Percentiles rank a stretch among this genome's conserved stretches.
Conservation (phyloP, 2,329 filamentous ascomycete species). For the Diaporthe helianthi region DNA sequence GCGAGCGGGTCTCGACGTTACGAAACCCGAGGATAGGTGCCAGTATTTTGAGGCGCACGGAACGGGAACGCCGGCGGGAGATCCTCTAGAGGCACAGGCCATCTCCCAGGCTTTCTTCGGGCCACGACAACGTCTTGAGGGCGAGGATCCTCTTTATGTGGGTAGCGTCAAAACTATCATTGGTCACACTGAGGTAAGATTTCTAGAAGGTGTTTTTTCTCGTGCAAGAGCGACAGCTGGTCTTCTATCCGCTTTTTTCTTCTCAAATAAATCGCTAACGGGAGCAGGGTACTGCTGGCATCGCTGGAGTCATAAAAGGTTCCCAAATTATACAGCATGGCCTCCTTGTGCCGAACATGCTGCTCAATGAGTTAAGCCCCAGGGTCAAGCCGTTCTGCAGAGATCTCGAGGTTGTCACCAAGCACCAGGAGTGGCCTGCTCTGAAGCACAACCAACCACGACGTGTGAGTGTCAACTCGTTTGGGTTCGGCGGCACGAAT, state of each 20-base stretch:
- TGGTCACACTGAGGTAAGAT: conserved; percentile 57
- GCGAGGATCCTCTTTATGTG: conserved; percentile 36
- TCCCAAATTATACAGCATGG: conserved; percentile 46
- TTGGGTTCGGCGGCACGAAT: too few relatives aligned
- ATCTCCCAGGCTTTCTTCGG: too few relatives aligned
- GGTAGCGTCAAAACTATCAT: conserved; percentile 45
- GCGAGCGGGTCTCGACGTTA: conserved; percentile 45
- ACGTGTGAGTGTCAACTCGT: conserved; percentile 45
- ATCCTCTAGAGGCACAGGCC: too few relatives aligned
- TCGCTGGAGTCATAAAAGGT: conserved; percentile 53
- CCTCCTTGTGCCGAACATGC: conserved; percentile 45
- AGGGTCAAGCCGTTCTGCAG: conserved; percentile 42
- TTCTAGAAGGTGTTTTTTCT: too few relatives aligned
- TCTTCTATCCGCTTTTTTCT: too few relatives aligned
- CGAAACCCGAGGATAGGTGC: conserved; percentile 41
- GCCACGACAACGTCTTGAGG: too few relatives aligned
- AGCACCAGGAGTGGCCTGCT: too few relatives aligned
- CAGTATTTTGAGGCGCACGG: conserved; percentile 50
- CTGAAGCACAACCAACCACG: conserved; percentile 36
- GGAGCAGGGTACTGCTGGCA: conserved; percentile 55
- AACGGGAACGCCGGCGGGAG: too few relatives aligned
- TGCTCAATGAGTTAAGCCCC: conserved; percentile 45
- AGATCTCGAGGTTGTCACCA: too few relatives aligned
- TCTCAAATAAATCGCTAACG: too few relatives aligned
- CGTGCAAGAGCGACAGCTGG: too few relatives aligned